These are phyloP conservation scores for Albatrellus ellisii DNA, from an alignment of 768 basidiomycete genomes.

Conservation along the genomic window DNA sequence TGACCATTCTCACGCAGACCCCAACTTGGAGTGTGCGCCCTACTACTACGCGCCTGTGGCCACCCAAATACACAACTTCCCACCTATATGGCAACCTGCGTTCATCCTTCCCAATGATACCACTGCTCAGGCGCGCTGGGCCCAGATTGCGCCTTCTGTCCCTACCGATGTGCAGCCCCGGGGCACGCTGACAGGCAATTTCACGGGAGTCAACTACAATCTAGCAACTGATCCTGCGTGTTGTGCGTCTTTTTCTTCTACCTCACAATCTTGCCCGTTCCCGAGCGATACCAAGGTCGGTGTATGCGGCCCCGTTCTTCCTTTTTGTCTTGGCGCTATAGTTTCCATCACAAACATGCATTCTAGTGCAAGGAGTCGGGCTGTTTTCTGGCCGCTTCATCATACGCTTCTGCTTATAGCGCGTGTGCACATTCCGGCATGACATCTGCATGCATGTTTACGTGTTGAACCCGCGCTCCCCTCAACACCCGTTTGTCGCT, in stretches of 20 bases:
- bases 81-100: constrained; percentile 6
- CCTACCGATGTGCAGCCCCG: constrained; percentile 34
- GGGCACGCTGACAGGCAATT: constrained; percentile 3
- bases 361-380: too few species aligned
- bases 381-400: too few species aligned
- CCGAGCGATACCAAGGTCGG: too few species aligned
- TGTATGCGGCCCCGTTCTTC: too few species aligned
- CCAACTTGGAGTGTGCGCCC: constrained; percentile 6
- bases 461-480: too few species aligned
- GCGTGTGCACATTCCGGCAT: too few species aligned
- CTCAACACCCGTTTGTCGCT: neutral
- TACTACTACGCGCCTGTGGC: constrained; percentile 8
- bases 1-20: constrained; percentile 3
- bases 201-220: constrained; percentile 2
- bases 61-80: constrained; percentile 1
- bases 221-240: constrained; percentile 11
- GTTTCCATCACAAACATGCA: too few species aligned
- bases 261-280: neutral
- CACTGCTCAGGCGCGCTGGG: constrained; percentile 24
- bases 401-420: too few species aligned
- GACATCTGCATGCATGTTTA: too few species aligned
- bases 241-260: constrained; percentile 5
- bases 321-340: too few species aligned
- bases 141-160: constrained; percentile 27
- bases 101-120: constrained; percentile 7